Percentiles rank a stretch among this genome's conserved stretches.
These are phyloP conservation scores for Coemansia sp. DNA, from an alignment of 192 early-diverging fungal genomes.

Conservation along the genomic window DNA sequence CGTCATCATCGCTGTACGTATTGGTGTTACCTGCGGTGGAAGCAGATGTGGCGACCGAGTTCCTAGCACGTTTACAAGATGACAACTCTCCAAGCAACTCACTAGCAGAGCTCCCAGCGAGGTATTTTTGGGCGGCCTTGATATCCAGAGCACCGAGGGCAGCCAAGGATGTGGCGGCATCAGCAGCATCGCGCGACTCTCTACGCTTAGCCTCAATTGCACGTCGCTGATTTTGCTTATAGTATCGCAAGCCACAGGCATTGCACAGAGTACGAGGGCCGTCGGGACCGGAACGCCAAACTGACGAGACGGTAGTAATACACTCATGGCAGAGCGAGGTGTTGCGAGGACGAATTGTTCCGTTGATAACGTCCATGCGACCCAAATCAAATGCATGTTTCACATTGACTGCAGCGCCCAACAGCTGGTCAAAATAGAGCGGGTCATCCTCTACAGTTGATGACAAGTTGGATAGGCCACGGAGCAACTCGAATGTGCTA, in stretches of 20 bases:
- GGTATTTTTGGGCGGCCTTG: background rate
- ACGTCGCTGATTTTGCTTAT: constrained; percentile 56
- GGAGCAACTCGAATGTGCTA: constrained; percentile 49
- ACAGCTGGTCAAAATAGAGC: constrained; percentile 53
- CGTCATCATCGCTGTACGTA: constrained; percentile 1
- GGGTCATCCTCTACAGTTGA: constrained; percentile 48
- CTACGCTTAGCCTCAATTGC: constrained; percentile 48
- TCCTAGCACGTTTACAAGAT: background rate
- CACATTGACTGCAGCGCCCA: constrained; percentile 49
- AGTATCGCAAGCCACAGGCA: constrained; percentile 61
- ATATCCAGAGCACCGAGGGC: constrained; percentile 10
- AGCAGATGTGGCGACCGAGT: background rate
- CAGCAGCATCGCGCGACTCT: constrained; percentile 30
- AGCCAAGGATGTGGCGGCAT: constrained; percentile 18
- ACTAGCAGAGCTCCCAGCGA: background rate
- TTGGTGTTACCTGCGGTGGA: background rate
- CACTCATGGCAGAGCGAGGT: constrained; percentile 55
- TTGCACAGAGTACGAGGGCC: constrained; percentile 59
- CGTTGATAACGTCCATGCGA: constrained; percentile 52
- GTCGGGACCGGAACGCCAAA: constrained; percentile 54
- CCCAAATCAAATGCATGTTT: constrained; percentile 54
- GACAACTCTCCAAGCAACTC: background rate
- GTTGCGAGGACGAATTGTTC: constrained; percentile 50
- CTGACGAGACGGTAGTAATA: constrained; percentile 53
- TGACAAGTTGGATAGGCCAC: constrained; percentile 41